Conservation (phyloP, 371 early-diverging fungal species). For the Umbelopsis sp. region DNA sequence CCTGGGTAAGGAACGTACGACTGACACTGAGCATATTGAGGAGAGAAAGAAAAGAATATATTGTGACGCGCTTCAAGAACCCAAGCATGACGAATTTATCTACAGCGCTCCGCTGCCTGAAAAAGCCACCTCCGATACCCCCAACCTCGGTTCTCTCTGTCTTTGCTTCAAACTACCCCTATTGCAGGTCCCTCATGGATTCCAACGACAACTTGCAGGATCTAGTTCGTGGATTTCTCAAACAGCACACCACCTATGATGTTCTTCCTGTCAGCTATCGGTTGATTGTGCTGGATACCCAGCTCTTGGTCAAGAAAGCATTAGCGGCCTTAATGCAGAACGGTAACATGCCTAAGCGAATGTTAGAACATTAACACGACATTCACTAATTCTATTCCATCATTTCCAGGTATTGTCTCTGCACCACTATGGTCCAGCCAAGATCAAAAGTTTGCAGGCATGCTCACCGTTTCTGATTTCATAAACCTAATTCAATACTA, state of each 20-base stretch:
- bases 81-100: background rate
- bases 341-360: slow-evolving; percentile 54
- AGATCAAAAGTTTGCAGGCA: slow-evolving; percentile 82
- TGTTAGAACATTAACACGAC: background rate
- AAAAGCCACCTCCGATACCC: background rate
- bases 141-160: background rate
- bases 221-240: slow-evolving; percentile 67
- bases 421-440: slow-evolving; percentile 92
- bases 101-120: background rate
- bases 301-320: slow-evolving; percentile 90
- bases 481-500: slow-evolving; percentile 91
- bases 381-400: background rate
- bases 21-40: background rate
- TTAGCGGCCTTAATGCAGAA: slow-evolving; percentile 91
- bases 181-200: background rate
- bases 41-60: background rate
- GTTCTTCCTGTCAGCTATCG: slow-evolving; percentile 89
- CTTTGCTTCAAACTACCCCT: background rate
- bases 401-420: slow-evolving; percentile 80
- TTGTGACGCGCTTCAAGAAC: background rate
- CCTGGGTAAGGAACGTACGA: slow-evolving; percentile 15
- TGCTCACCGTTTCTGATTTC: slow-evolving; percentile 93
- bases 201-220: slow-evolving; percentile 37
- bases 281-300: slow-evolving; percentile 89
- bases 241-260: slow-evolving; percentile 85